Base-by-base conservation (phyloP, 441 rosid genomes). In the Adansonia rubrostipa region DNA sequence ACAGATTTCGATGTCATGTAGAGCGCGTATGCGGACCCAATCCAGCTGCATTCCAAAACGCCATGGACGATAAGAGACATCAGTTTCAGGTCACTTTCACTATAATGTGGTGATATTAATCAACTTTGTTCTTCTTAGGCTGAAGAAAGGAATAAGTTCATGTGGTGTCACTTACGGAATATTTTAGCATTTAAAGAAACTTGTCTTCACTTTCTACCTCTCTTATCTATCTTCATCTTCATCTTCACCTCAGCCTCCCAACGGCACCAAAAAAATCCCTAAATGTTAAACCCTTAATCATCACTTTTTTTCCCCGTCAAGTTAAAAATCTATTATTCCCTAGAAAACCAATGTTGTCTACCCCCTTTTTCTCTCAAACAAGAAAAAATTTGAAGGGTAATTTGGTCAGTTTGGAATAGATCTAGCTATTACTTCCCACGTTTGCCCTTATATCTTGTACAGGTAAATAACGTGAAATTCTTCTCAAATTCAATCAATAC, bases 121-220 rank as follows among this genome's bases (percentile, higher is more conserved):
- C 17, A 63, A 11, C 33, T 75, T 76, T 76, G 77, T 74, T 74
- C 53, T 42, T 4, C 57, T 44, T 42, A 13, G 42, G 57, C 20
- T 65, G 53, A 5, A 45, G 7, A 40, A 50, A 54, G 68, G 74
- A 76, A 79, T 9, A 66, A 8, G 28, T 17, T 44, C 53, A 66
- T 66, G 79, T 19, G 64, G 10, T 40, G 66, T 77, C 75, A 20
- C 33, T 79, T 70, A 77, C 24, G 44, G 88, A 4, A 85, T 84
- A 84, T 81, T 82, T 75, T 68, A 3, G 84, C 87, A 84, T 82
- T 87, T 54, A 80, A 75, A 13, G 13, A 4, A 51, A 8, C 10
- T 71, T 71, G 74, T 71, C 45, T 9, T 17, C 2, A 53, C 15
- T 33, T 15, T 71, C 36, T 50, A 0, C 73, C 63, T 71, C 77